phyloP scores from a whole-genome alignment of 139 green algal genomes.

The Microglena sp. region DNA sequence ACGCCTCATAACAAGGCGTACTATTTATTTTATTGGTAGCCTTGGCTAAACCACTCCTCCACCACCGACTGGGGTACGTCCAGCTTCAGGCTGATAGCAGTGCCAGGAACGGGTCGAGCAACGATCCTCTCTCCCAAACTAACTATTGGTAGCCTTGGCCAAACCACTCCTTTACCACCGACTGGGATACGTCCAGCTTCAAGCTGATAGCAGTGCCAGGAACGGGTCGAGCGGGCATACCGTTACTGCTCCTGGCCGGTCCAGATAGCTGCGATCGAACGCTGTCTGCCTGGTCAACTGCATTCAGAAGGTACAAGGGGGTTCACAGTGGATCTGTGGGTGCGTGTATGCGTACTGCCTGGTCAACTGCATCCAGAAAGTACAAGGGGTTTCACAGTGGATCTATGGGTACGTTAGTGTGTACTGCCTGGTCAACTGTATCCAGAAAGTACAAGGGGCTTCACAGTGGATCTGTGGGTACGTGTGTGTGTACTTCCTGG shows the following conservation, averaged over 20 bases:
- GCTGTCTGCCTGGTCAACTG: slow-evolving; percentile 36
- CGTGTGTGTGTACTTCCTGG: too few relatives aligned
- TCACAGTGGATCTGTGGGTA: too few relatives aligned
- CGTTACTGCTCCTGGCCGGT: slow-evolving; percentile 27
- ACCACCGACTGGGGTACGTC: slow-evolving; percentile 24
- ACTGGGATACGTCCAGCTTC: slow-evolving; percentile 24
- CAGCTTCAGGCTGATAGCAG: slow-evolving; percentile 32
- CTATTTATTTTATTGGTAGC: slow-evolving; percentile 19
- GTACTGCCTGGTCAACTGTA: too few relatives aligned
- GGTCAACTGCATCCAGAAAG: too few relatives aligned
- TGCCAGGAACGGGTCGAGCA: too few relatives aligned
- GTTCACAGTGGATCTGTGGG: slow-evolving; percentile 5
- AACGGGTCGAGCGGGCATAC: slow-evolving; percentile 36
- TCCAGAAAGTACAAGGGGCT: too few relatives aligned
- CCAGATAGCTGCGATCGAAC: slow-evolving; percentile 28
- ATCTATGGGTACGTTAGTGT: too few relatives aligned
- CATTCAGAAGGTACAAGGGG: slow-evolving; percentile 33
- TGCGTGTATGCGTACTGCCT: background rate
- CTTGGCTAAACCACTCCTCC: slow-evolving; percentile 37
- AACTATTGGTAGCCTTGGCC: slow-evolving; percentile 27
- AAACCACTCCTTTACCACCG: slow-evolving; percentile 40
- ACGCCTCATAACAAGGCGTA: too few relatives aligned
- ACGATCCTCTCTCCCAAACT: too few relatives aligned
- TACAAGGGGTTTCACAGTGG: too few relatives aligned
- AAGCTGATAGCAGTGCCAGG: slow-evolving; percentile 47